Conservation (phyloP, 345 rosid species). For the Bruguiera sexangula region DNA sequence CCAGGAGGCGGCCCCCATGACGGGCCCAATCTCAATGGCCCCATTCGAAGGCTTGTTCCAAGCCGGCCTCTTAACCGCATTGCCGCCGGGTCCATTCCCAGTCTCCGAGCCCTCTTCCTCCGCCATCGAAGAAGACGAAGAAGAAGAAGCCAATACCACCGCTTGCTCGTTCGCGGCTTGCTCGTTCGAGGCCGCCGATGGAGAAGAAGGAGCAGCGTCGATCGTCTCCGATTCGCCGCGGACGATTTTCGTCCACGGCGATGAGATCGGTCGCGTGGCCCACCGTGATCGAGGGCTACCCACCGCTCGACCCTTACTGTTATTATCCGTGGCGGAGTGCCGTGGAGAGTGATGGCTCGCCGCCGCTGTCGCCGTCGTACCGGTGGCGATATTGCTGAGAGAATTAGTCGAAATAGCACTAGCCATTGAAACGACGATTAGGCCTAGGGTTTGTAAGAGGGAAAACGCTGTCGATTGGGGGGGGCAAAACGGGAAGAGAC, state of each 20-base stretch:
- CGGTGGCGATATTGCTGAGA: neutral
- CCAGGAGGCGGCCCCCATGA: slow-evolving; percentile 63
- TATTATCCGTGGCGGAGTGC: neutral
- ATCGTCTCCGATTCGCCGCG: slow-evolving; percentile 37
- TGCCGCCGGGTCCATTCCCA: slow-evolving; percentile 36
- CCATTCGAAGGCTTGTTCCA: slow-evolving; percentile 77
- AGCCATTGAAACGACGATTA: neutral
- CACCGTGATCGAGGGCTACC: slow-evolving; percentile 28
- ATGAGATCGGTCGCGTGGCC: slow-evolving; percentile 6
- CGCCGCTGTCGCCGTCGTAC: neutral
- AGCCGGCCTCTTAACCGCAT: slow-evolving; percentile 60
- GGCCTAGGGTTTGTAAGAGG: neutral
- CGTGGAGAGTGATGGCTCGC: neutral
- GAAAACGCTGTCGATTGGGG: neutral
- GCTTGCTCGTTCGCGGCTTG: slow-evolving; percentile 22
- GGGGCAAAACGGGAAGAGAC: neutral
- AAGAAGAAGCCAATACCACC: slow-evolving; percentile 2
- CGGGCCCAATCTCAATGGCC: slow-evolving; percentile 47
- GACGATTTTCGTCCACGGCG: slow-evolving; percentile 50
- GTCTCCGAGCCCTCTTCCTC: slow-evolving; percentile 42
- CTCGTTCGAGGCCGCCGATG: slow-evolving; percentile 20
- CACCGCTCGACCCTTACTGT: neutral
- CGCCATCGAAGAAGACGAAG: slow-evolving; percentile 26
- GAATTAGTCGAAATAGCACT: neutral
- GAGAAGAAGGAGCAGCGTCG: slow-evolving; percentile 19